Conservation (phyloP, 768 basidiomycete genomes). For the Pleurotus eryngii region DNA sequence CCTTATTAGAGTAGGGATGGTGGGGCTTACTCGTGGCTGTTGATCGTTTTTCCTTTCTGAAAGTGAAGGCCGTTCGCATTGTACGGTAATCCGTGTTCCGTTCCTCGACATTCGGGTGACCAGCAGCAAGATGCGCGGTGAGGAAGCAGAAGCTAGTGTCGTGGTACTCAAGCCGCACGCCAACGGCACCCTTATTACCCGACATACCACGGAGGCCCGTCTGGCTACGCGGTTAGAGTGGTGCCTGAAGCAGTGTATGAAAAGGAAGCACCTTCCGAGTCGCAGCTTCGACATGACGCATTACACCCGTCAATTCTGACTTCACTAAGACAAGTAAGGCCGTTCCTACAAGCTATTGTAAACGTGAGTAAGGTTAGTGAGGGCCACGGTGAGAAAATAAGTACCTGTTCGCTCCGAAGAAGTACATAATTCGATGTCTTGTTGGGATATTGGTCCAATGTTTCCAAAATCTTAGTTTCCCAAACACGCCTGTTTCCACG, state of each 20-base stretch:
- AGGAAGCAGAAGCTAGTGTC: slow-evolving; percentile 94
- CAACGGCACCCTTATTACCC: slow-evolving; percentile 96
- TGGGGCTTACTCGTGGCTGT: slow-evolving; percentile 78
- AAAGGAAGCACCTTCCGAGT: slow-evolving; percentile 70
- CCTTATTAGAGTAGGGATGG: slow-evolving; percentile 1
- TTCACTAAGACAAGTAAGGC: slow-evolving; percentile 86
- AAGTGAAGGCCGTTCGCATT: slow-evolving; percentile 79
- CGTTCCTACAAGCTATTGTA: slow-evolving; percentile 83
- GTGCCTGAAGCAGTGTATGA: background rate
- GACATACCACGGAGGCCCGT: slow-evolving; percentile 93
- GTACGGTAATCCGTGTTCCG: slow-evolving; percentile 91
- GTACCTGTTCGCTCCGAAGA: slow-evolving; percentile 88
- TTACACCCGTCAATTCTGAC: slow-evolving; percentile 67
- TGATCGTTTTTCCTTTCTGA: slow-evolving; percentile 82
- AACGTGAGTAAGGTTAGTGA: slow-evolving; percentile 4
- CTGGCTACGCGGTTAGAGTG: slow-evolving; percentile 30
- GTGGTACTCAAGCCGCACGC: slow-evolving; percentile 86
- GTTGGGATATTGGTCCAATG: slow-evolving; percentile 66
- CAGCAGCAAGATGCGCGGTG: slow-evolving; percentile 96
- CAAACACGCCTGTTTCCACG: slow-evolving; percentile 63
- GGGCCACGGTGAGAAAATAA: slow-evolving; percentile 4
- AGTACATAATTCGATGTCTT: slow-evolving; percentile 76
- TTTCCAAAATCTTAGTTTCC: slow-evolving; percentile 80
- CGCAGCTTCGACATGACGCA: slow-evolving; percentile 90
- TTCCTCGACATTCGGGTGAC: slow-evolving; percentile 85